Conservation (phyloP, 306 rosid genomes). For the Corylus avellana region DNA sequence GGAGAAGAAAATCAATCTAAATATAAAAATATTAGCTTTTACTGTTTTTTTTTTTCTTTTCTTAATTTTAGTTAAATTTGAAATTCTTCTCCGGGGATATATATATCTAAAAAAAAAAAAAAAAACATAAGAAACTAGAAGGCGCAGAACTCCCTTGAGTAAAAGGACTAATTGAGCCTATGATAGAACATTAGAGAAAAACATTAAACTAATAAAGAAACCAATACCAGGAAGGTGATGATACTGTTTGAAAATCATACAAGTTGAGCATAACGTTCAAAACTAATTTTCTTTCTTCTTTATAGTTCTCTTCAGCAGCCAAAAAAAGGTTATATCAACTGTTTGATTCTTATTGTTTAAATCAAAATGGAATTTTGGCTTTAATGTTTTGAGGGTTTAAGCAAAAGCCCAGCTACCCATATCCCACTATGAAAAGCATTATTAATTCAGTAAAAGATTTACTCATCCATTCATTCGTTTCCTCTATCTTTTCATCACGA, state of each 20-base stretch:
- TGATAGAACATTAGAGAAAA: slow-evolving; percentile 1
- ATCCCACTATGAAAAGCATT: too few species aligned
- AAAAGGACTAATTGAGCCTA: background rate
- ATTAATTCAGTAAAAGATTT: too few species aligned
- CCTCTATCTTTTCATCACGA: too few species aligned
- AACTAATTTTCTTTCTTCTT: background rate
- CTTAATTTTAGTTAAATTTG: background rate
- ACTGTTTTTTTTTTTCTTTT: too few species aligned
- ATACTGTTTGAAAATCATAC: too few species aligned
- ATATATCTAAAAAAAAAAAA: background rate
- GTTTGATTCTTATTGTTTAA: background rate
- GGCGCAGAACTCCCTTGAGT: background rate
- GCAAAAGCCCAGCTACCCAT: too few species aligned
- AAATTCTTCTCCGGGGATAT: background rate
- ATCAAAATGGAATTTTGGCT: background rate
- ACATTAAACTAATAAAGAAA: background rate
- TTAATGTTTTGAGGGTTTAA: background rate
- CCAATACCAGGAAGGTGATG: background rate
- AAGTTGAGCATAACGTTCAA: background rate
- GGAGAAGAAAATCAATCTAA: background rate
- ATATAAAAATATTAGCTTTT: too few species aligned
- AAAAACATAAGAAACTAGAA: background rate
- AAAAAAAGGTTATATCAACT: background rate
- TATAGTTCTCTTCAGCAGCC: slow-evolving; percentile 8
- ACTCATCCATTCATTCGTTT: too few species aligned